Base-by-base conservation (phyloP, 2,329 filamentous ascomycete genomes). In the Aspergillus hiratsukae region DNA sequence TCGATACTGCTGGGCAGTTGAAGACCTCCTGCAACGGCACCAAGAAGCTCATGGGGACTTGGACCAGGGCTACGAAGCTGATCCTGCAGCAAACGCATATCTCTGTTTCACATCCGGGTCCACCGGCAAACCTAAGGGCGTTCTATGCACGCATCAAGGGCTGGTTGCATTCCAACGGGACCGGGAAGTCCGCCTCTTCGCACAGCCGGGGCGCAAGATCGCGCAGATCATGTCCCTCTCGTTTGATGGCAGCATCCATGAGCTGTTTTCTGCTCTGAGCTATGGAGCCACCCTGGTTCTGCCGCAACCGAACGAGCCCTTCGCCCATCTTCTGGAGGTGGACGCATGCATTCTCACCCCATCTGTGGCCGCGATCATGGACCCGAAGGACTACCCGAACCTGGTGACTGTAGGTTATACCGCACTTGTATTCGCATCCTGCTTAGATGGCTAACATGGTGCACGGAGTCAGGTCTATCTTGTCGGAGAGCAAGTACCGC, bases 241-340 rank as follows among this genome's bases (percentile, higher is more conserved):
- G 0, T 80, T 80, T 54, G 78, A 80, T 59, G 75, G 73, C n/a
- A 72, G 69, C 53, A 76, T 80, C 9, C 69, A 75, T 35, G 77
- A 76, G 54, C 68, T 76, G 0, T 78, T 78, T 54, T 73, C 72
- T 0, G 64, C 76, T 1, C 62, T 79, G 1, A 65, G 63, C 19
- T 73, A 76, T 53, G 77, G 76, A 0, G 70, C 70, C 0, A 76
- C 75, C 0, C 63, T 79, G 2, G 67, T 77, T 0, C 63, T 79
- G 1, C 37, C 46, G 1, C 56, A 64, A 21, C 37, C 17, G 0
- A 48, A 52, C 1, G 60, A 72, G 11, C 64, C 68, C 0, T 70
- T 78, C 37, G 57, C 54, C 0, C 69, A 74, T 31, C 58, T 78
- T 1, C 49, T 50, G 3, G 29, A 28, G 2, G 69, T 63, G 2